phyloP scores from a whole-genome alignment of 306 rosid genomes.

The Quercus glauca region DNA sequence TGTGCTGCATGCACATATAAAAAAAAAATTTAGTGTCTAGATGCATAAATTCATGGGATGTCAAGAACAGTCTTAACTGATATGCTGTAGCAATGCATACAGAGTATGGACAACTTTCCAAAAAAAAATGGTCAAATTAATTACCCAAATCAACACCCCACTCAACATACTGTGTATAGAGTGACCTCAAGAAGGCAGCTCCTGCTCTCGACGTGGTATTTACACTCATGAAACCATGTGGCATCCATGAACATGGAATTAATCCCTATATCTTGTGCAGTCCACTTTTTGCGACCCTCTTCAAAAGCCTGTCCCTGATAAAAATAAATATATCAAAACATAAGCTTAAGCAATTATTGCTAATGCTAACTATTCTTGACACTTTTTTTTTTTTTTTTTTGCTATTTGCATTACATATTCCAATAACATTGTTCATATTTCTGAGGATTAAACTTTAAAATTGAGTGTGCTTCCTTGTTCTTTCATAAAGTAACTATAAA shows the following conservation, averaged over 20 bases:
- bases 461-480: neutral
- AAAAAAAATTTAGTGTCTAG: neutral
- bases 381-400: neutral
- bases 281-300: slow-evolving; percentile 73
- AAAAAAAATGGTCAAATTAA: slow-evolving; percentile 4
- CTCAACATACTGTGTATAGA: slow-evolving; percentile 70
- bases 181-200: slow-evolving; percentile 80
- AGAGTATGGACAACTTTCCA: neutral
- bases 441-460: too few relatives aligned
- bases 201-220: slow-evolving; percentile 73
- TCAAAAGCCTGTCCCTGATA: slow-evolving; percentile 58
- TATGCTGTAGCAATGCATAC: too few relatives aligned
- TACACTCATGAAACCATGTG: slow-evolving; percentile 90
- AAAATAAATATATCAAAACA: neutral
- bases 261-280: slow-evolving; percentile 74
- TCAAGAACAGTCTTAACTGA: too few relatives aligned
- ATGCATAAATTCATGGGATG: too few relatives aligned
- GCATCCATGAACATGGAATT: slow-evolving; percentile 86
- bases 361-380: neutral
- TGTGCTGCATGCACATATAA: neutral
- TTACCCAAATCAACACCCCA: slow-evolving; percentile 99
- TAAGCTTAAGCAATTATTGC: slow-evolving; percentile 12
- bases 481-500: neutral
- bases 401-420: neutral
- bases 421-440: neutral